phyloP scores from a whole-genome alignment of 2,329 filamentous ascomycete genomes.

The Ramichloridium luteum region DNA sequence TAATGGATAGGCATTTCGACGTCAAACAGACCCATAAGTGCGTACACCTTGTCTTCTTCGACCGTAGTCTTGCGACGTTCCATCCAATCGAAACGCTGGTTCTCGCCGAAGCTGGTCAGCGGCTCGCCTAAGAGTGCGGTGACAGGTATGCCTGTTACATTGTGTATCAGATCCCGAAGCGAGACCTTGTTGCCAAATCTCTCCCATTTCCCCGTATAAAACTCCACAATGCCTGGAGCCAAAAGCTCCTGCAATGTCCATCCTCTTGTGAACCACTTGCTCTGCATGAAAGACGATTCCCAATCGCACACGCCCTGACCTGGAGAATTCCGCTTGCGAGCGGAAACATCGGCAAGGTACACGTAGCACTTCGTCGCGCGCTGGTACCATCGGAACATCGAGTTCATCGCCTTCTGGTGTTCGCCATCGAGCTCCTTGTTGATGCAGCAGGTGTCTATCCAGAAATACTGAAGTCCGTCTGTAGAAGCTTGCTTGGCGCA shows the following conservation, averaged over 20 bases:
- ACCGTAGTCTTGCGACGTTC: not conserved
- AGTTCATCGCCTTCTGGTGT: slow-evolving; percentile 8
- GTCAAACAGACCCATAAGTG: slow-evolving; percentile 4
- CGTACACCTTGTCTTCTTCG: slow-evolving; percentile 4
- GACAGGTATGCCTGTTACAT: slow-evolving; percentile 12
- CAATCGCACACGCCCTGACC: slow-evolving; percentile 1
- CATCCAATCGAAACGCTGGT: slow-evolving; percentile 2
- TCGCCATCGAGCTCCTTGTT: slow-evolving; percentile 9
- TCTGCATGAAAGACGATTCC: slow-evolving; percentile 3
- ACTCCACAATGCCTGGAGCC: slow-evolving; percentile 2
- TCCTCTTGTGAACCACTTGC: slow-evolving; percentile 6
- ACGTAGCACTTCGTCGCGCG: slow-evolving; percentile 8
- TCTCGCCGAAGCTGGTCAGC: not conserved
- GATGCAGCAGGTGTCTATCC: slow-evolving; percentile 15
- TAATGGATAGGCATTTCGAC: too few species aligned
- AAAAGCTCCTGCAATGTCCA: slow-evolving; percentile 7
- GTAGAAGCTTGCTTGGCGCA: slow-evolving; percentile 1
- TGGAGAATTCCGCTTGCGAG: slow-evolving; percentile 1
- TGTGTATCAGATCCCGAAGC: slow-evolving; percentile 5
- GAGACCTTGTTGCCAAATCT: slow-evolving; percentile 1
- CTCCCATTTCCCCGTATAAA: slow-evolving; percentile 2
- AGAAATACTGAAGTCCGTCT: slow-evolving; percentile 7
- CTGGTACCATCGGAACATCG: slow-evolving; percentile 13
- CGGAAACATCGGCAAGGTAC: slow-evolving; percentile 5
- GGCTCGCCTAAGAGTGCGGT: slow-evolving; percentile 2